Base-by-base conservation (phyloP, 192 early-diverging fungal genomes). In the Umbelopsis isabellina region DNA sequence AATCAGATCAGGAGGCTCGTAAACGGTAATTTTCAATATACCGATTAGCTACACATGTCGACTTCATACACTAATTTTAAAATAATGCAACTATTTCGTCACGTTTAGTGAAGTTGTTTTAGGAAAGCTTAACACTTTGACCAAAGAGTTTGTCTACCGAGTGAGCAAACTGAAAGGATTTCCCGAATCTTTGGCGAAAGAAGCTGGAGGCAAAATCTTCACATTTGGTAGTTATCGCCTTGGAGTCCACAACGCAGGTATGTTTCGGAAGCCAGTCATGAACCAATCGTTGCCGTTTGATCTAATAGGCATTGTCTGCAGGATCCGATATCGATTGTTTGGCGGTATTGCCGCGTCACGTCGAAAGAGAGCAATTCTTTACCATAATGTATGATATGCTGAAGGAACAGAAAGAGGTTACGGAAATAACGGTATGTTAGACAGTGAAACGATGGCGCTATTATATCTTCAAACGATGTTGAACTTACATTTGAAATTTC, bases 241-340 rank as follows among this genome's bases (percentile, higher is more conserved):
- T 25, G 98, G 98, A 16, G 98, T 97, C 10, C 96, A 99, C 79
- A 93, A 92, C 21, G 83, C 90, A 69, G 94, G 95, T 88, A 84
- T 69, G 80, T 76, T 3, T 35, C 48, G 44, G 10, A 10, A 18
- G 5, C 33, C 10, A 48, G 7, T 65, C 52, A 48, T 44, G 37
- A 3, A 3, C 16, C 3, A 66, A 0, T 46, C 3, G 37, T 44
- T 44, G 45, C 15, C 46, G 12, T 46, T 13, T 41, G 20, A 22
- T 7, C 18, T 49, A 45, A 46, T 47, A 21, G 4, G 53, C 25
- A 12, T 30, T 53, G 53, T 50, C 41, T 67, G 16, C 64, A 92
- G 93, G 91, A 18, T 86, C 93, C n/a, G 98, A 99, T 95, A 96
- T 99, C 53, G 98, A 99, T 89, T 98, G 95, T 0, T 78, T 99